phyloP scores from a whole-genome alignment of 768 basidiomycete species.

The Mycena amicta region DNA sequence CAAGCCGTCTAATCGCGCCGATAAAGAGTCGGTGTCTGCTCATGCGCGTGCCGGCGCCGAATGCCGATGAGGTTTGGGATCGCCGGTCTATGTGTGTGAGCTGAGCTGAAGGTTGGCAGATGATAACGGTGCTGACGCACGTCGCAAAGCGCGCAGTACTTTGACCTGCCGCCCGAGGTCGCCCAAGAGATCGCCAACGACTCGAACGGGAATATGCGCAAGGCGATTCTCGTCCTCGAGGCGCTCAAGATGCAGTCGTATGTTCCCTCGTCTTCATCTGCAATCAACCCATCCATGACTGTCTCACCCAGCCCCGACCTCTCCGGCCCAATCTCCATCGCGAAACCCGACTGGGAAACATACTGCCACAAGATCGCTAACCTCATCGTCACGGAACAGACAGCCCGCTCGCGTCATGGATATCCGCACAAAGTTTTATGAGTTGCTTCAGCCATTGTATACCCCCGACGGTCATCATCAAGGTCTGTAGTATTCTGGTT shows the following conservation, averaged over 20 bases:
- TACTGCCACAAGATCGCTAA: slow-evolving; percentile 94
- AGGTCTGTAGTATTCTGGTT: slow-evolving; percentile 51
- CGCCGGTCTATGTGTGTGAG: not conserved
- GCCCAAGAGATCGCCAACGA: slow-evolving; percentile 77
- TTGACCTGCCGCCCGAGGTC: slow-evolving; percentile 79
- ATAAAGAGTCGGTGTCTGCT: slow-evolving; percentile 95
- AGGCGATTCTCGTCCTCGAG: slow-evolving; percentile 92
- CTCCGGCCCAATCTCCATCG: slow-evolving; percentile 75
- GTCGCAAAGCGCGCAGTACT: slow-evolving; percentile 81
- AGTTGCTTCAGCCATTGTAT: slow-evolving; percentile 96
- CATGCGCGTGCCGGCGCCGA: slow-evolving; percentile 90
- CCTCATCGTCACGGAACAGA: slow-evolving; percentile 86
- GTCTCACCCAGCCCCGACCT: slow-evolving; percentile 72
- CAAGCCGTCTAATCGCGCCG: slow-evolving; percentile 92
- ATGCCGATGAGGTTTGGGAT: slow-evolving; percentile 62
- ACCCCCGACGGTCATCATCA: slow-evolving; percentile 87
- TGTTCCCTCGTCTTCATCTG: slow-evolving; percentile 31
- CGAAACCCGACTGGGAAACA: slow-evolving; percentile 99
- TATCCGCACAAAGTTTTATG: slow-evolving; percentile 91
- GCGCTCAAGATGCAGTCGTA: slow-evolving; percentile 97
- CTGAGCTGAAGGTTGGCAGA: slow-evolving; percentile 54
- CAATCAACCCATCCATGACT: too few relatives aligned
- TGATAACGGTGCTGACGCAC: slow-evolving; percentile 73
- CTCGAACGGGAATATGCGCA: slow-evolving; percentile 88
- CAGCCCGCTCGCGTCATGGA: slow-evolving; percentile 88